A percentile compares a stretch with the other conserved stretches of the same genome.
These are phyloP conservation scores for Aspergillus wentii DNA, from an alignment of 495 filamentous ascomycete genomes.

Conservation along the genomic window DNA sequence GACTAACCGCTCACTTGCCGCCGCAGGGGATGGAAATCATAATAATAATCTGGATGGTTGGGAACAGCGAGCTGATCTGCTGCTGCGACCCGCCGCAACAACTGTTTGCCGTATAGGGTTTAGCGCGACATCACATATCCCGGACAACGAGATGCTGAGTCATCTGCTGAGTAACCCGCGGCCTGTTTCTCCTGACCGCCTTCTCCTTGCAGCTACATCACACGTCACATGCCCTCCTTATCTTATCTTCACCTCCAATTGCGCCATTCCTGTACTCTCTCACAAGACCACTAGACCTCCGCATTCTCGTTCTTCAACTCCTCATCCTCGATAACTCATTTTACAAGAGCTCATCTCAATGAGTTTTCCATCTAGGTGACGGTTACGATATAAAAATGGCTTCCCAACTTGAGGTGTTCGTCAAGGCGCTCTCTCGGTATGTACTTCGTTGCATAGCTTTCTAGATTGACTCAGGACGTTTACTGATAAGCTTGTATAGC, in stretches of 20 bases:
- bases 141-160: constrained; percentile 35
- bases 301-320: constrained; percentile 1
- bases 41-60: no score
- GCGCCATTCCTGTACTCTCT: no score
- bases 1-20: no score
- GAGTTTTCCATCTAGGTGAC: no score
- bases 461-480: constrained; percentile 1
- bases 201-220: constrained; percentile 11
- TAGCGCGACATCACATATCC: constrained; percentile 38
- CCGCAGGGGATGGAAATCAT: no score
- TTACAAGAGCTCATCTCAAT: no score
- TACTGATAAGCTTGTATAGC: constrained; percentile 16
- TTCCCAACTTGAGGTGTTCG: constrained; percentile 29
- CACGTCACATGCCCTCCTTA: no score
- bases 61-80: no score
- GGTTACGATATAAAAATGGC: constrained; percentile 16
- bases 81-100: constrained; percentile 24
- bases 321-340: no score
- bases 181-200: constrained; percentile 14
- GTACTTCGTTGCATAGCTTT: constrained; percentile 6
- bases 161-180: constrained; percentile 4
- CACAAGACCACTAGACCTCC: no score
- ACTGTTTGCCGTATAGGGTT: constrained; percentile 37
- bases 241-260: no score
- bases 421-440: constrained; percentile 41